phyloP scores from a whole-genome alignment of 805 yeast species.

The Wickerhamiella vanderwaltii region DNA sequence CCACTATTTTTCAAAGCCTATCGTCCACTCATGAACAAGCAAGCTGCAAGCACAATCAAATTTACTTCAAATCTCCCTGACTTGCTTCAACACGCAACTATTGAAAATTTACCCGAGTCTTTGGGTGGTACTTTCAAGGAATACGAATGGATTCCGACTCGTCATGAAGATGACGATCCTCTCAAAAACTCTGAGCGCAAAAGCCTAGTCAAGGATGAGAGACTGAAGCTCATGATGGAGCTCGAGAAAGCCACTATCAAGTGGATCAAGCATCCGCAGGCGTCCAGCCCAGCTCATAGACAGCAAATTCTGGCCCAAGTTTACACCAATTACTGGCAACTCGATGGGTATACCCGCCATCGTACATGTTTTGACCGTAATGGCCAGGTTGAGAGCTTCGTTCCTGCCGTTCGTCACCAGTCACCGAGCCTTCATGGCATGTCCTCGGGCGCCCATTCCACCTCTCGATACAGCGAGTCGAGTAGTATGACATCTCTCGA shows the following conservation, averaged over 20 bases:
- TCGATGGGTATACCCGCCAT: conserved; percentile 76
- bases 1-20: background rate
- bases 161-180: background rate
- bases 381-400: conserved; percentile 30
- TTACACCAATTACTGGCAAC: conserved; percentile 47
- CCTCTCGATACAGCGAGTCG: too few relatives aligned
- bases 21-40: background rate
- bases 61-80: background rate
- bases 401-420: too few relatives aligned
- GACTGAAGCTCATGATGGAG: background rate
- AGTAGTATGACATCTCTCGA: too few relatives aligned
- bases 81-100: conserved; percentile 1
- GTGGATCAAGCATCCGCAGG: background rate
- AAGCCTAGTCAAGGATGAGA: background rate
- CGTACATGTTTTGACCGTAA: conserved; percentile 68
- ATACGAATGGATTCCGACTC: conserved; percentile 3
- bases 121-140: conserved; percentile 3
- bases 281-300: conserved; percentile 25
- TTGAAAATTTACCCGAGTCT: background rate
- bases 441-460: too few relatives aligned
- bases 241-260: background rate
- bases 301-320: conserved; percentile 41
- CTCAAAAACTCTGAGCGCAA: background rate
- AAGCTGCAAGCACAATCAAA: background rate
- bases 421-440: too few relatives aligned